A percentile compares a stretch with the other conserved stretches of the same genome.
phyloP scores from a whole-genome alignment of 1,139 yeast genomes.

The Geotrichum carabidarum region DNA sequence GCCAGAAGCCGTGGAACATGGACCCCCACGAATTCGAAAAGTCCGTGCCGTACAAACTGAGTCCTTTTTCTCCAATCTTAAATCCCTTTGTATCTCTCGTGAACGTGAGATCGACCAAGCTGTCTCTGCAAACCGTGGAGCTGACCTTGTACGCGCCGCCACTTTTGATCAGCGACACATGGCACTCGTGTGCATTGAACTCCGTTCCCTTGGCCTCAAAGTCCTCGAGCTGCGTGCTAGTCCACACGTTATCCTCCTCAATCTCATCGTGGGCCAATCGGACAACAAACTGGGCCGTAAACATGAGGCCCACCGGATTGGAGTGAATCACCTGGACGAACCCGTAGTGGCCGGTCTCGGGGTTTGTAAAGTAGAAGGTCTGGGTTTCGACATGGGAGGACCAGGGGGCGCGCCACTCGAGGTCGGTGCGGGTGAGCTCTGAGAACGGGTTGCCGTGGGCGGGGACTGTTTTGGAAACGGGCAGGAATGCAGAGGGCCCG shows the following conservation, averaged over 20 bases:
- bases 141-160: slow-evolving; percentile 53
- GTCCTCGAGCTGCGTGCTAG: slow-evolving; percentile 82
- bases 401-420: slow-evolving; percentile 67
- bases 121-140: slow-evolving; percentile 62
- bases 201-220: slow-evolving; percentile 72
- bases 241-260: slow-evolving; percentile 62
- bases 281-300: slow-evolving; percentile 93
- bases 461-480: slow-evolving; percentile 63
- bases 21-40: slow-evolving; percentile 87
- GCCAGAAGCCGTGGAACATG: slow-evolving; percentile 97
- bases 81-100: slow-evolving; percentile 61
- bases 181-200: slow-evolving; percentile 65
- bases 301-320: slow-evolving; percentile 79
- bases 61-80: slow-evolving; percentile 85
- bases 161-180: slow-evolving; percentile 57
- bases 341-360: slow-evolving; percentile 62
- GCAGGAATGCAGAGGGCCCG: slow-evolving; percentile 84
- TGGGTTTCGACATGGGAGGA: slow-evolving; percentile 93
- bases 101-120: slow-evolving; percentile 66
- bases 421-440: slow-evolving; percentile 57
- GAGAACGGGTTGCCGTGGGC: slow-evolving; percentile 48
- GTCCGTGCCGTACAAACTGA: slow-evolving; percentile 75
- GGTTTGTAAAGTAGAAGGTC: slow-evolving; percentile 75
- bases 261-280: slow-evolving; percentile 57
- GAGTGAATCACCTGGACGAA: slow-evolving; percentile 95